Percentiles rank a stretch among this genome's conserved stretches.
Conservation (phyloP, 176 grass and related monocot species). For the Tillandsia leiboldiana region DNA sequence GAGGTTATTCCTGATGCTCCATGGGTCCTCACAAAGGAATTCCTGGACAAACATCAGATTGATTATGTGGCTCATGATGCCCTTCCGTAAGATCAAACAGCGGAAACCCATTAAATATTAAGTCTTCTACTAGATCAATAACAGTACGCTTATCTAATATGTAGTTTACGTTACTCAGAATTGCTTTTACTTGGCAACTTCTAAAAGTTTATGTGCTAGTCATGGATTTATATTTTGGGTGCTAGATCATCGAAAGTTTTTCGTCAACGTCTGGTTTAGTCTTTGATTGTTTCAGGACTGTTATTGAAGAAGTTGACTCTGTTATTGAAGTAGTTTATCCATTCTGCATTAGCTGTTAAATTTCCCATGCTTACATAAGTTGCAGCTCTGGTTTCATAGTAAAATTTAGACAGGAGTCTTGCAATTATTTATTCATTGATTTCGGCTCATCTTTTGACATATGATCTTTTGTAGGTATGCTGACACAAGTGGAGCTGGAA, state of each 20-base stretch:
- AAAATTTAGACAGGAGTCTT: background rate
- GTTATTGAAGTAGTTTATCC: too few species aligned
- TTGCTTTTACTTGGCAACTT: too few species aligned
- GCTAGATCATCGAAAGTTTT: too few species aligned
- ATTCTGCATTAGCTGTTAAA: too few species aligned
- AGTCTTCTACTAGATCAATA: background rate
- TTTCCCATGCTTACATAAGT: too few species aligned
- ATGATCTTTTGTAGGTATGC: slow-evolving; percentile 52
- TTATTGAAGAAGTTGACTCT: too few species aligned
- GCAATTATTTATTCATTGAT: background rate
- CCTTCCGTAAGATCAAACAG: slow-evolving; percentile 47
- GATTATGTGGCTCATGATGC: slow-evolving; percentile 89
- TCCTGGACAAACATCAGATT: slow-evolving; percentile 76
- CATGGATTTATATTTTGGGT: too few species aligned
- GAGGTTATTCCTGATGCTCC: slow-evolving; percentile 97
- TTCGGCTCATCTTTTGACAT: background rate
- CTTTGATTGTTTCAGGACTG: too few species aligned
- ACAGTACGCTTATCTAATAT: too few species aligned
- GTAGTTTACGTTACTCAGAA: too few species aligned
- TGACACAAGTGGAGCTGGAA: slow-evolving; percentile 71
- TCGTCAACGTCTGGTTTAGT: too few species aligned
- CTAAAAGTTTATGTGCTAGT: too few species aligned
- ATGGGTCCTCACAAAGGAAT: slow-evolving; percentile 87
- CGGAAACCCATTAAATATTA: slow-evolving; percentile 1
- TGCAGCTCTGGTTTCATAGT: background rate